Conservation (phyloP, 202 grass and related monocot species). For the Carex sylvatica region DNA sequence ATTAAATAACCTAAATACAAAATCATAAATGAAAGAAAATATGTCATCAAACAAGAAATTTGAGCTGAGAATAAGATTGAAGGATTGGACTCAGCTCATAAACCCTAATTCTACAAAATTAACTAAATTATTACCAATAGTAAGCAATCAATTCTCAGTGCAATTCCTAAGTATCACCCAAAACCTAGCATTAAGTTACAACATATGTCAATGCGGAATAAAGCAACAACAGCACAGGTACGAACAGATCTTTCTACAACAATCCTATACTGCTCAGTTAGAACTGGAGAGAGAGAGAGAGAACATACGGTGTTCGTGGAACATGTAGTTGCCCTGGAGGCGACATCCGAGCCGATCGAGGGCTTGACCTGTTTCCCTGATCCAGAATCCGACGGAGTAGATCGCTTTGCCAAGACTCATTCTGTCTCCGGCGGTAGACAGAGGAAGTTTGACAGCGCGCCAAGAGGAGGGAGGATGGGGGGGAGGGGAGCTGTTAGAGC, state of each 20-base stretch:
- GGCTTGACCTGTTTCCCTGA: constrained; percentile 83
- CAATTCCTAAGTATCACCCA: not conserved
- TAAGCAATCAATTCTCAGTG: not conserved
- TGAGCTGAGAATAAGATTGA: not conserved
- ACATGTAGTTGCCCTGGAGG: constrained; percentile 80
- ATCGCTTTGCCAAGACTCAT: constrained; percentile 64
- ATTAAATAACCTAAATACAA: not conserved
- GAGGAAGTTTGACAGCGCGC: not conserved
- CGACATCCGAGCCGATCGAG: constrained; percentile 77
- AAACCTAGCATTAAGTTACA: not conserved
- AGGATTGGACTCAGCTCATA: not conserved
- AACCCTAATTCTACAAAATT: constrained; percentile 5
- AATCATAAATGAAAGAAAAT: not conserved
- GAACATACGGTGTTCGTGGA: constrained; percentile 77
- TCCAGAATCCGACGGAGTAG: constrained; percentile 83
- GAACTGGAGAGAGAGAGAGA: not conserved
- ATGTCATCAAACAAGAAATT: not conserved
- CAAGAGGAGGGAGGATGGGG: not conserved
- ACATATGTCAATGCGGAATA: not conserved
- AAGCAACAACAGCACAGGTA: not conserved
- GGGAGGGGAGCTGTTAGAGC: not conserved
- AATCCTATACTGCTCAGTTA: not conserved
- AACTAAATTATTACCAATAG: not conserved
- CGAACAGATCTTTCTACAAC: constrained; percentile 15
- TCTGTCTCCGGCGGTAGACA: constrained; percentile 35